Conservation (phyloP, 306 rosid species). For the Urtica urens region DNA sequence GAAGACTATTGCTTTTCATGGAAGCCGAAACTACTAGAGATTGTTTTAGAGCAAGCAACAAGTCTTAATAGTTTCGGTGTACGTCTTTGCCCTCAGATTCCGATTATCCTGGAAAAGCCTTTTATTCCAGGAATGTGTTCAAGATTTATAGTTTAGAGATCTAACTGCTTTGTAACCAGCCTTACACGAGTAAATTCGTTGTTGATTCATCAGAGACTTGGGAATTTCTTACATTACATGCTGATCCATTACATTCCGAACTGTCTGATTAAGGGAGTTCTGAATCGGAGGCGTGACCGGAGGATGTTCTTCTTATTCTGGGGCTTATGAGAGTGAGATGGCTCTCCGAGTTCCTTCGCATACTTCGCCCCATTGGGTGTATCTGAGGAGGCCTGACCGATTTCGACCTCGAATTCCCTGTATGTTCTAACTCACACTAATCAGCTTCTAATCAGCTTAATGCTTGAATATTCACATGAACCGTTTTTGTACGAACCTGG, state of each 20-base stretch:
- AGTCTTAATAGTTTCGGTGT: too few relatives aligned
- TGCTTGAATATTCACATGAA: neutral
- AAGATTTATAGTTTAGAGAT: too few relatives aligned
- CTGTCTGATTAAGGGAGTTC: constrained; percentile 68
- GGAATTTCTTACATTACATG: too few relatives aligned
- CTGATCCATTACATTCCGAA: too few relatives aligned
- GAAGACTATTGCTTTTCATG: too few relatives aligned
- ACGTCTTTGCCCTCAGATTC: too few relatives aligned
- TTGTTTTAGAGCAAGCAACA: too few relatives aligned
- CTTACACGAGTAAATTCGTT: neutral
- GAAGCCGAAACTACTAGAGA: too few relatives aligned
- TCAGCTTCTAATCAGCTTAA: neutral
- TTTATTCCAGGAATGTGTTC: too few relatives aligned
- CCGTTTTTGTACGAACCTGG: constrained; percentile 28
- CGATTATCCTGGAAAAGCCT: too few relatives aligned
- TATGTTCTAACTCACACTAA: constrained; percentile 12
- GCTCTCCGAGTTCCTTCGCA: constrained; percentile 33
- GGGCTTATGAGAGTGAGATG: constrained; percentile 33
- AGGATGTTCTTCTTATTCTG: constrained; percentile 42
- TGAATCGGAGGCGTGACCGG: constrained; percentile 84
- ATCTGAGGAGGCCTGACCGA: constrained; percentile 61
- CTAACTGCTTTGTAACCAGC: too few relatives aligned
- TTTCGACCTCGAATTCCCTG: constrained; percentile 51
- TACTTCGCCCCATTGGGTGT: constrained; percentile 25
- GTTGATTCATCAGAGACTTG: neutral